These are phyloP conservation scores for Beauveria sp. DNA, from an alignment of 2,329 filamentous ascomycete genomes.

Conservation along the genomic window DNA sequence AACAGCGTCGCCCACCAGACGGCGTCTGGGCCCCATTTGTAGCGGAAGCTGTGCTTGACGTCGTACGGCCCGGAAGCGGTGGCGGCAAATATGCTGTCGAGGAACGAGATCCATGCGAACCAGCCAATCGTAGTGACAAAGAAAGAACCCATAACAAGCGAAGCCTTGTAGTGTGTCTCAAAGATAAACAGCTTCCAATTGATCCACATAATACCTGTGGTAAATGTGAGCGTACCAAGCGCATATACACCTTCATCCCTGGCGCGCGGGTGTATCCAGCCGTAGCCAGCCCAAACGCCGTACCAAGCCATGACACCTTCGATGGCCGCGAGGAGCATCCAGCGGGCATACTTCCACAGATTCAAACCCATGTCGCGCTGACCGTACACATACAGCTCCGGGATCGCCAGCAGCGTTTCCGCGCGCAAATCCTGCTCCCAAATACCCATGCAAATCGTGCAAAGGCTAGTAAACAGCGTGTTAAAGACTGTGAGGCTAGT, in stretches of 20 bases:
- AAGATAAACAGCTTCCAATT: constrained; percentile 71
- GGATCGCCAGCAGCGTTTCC: constrained; percentile 81
- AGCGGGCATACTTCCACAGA: constrained; percentile 61
- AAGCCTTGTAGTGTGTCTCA: constrained; percentile 69
- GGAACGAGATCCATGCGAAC: constrained; percentile 66
- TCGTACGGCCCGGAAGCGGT: constrained; percentile 50
- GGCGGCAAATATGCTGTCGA: constrained; percentile 53
- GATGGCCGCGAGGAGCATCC: constrained; percentile 67
- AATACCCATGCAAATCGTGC: constrained; percentile 81
- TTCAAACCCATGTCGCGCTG: constrained; percentile 69
- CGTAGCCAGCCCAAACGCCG: constrained; percentile 46
- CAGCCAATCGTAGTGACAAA: constrained; percentile 58
- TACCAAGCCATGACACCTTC: constrained; percentile 73
- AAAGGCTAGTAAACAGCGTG: constrained; percentile 83
- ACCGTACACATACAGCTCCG: constrained; percentile 81
- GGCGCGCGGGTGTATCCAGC: constrained; percentile 39
- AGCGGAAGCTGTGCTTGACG: constrained; percentile 59
- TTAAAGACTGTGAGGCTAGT: constrained; percentile 90
- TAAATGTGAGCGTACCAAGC: constrained; percentile 65
- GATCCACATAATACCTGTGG: constrained; percentile 63
- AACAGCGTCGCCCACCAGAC: constrained; percentile 70
- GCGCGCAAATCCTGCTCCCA: constrained; percentile 85
- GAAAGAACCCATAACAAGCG: constrained; percentile 53
- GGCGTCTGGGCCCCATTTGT: constrained; percentile 58
- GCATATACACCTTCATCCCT: constrained; percentile 65